Conservation (phyloP, 2,329 filamentous ascomycete species). For the Phaeosphaeria sp. region DNA sequence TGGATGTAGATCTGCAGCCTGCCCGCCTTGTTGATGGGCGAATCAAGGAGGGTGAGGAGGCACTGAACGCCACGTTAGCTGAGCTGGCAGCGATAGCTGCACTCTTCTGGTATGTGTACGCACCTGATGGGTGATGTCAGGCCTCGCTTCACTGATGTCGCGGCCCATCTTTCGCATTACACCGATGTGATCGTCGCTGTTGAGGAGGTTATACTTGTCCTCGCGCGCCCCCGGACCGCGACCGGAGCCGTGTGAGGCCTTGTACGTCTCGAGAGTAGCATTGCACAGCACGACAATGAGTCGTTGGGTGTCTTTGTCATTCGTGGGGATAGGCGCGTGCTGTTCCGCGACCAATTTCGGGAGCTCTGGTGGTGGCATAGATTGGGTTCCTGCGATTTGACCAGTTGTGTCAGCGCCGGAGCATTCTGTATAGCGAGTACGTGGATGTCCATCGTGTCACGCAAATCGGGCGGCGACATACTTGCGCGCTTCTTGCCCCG, state of each 20-base stretch:
- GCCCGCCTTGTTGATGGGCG: slow-evolving; percentile 97
- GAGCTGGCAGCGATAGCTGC: slow-evolving; percentile 4
- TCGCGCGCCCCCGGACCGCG: slow-evolving; percentile 72
- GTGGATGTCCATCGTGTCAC: slow-evolving; percentile 6
- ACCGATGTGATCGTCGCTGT: slow-evolving; percentile 98
- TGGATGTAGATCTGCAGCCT: slow-evolving; percentile 98
- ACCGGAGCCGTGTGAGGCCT: slow-evolving; percentile 76
- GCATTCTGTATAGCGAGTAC: slow-evolving; percentile 9
- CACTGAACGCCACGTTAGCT: slow-evolving; percentile 66
- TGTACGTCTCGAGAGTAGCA: slow-evolving; percentile 97
- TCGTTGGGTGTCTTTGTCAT: slow-evolving; percentile 88
- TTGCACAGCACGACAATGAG: slow-evolving; percentile 96
- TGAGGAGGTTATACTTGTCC: slow-evolving; percentile 96
- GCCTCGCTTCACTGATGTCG: slow-evolving; percentile 96
- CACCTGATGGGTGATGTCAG: slow-evolving; percentile 99
- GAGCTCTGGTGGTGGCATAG: slow-evolving; percentile 87
- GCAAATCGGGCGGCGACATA: slow-evolving; percentile 29
- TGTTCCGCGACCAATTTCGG: slow-evolving; percentile 95
- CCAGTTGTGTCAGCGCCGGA: slow-evolving; percentile 31
- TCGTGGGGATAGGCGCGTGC: slow-evolving; percentile 79
- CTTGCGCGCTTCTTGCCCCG: slow-evolving; percentile 46
- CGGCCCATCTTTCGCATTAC: slow-evolving; percentile 99
- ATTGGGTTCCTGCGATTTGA: slow-evolving; percentile 70
- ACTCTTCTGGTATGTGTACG: slow-evolving; percentile 37
- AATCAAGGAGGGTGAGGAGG: slow-evolving; percentile 94